Base-by-base conservation (phyloP, 2,329 filamentous ascomycete species). In the Verticillium albo-atrum region DNA sequence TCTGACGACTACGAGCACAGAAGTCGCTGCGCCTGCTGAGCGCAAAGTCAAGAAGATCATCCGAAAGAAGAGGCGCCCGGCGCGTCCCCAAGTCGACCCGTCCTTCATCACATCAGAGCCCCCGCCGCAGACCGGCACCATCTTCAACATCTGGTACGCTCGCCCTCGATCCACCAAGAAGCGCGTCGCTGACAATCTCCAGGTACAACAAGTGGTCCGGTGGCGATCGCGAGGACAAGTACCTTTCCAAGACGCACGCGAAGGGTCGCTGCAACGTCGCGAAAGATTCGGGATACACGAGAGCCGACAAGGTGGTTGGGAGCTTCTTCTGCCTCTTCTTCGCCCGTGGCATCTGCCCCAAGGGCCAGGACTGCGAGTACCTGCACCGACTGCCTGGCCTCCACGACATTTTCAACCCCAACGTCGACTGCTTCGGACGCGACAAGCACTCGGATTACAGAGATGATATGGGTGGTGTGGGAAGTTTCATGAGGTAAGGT, bases 401-500 rank as follows among this genome's bases (percentile, higher is more conserved):
- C 2, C 91, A 92, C 70, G 95, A 98, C 73, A 82, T 96, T 14
- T 97, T 94, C 76, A 95, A 94, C 62, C 91, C 90, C 1, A 98
- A 97, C 67, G 87, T 97, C 23, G 95, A 99, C 77, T 96, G 92
- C 70, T 99, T 99, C 70, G 92, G 92, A 2, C 84, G 94, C 60
- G 94, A 97, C 80, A 97, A 96, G 78, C 90, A 92, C 70, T 89
- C 85, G 63, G 94, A 97, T 70, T 98, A 97, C 75, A 82, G 93
- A 68, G 94, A 98, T 72, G 94, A 98, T 73, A 98, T 99, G 95
- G 93, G 94, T 57, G 96, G 96, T 65, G 92, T 97, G 2, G 95
- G 95, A 27, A 92, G 87, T 62, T 99, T 99, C 70, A 89, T 93
- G 86, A 84, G 95, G 25, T 91, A 96, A 70, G 42, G n/a, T 23